Evolutionary conservation across 2,329 filamentous ascomycete genomes (phyloP).

Genomic region (Xylariaceae sp.): DNA sequence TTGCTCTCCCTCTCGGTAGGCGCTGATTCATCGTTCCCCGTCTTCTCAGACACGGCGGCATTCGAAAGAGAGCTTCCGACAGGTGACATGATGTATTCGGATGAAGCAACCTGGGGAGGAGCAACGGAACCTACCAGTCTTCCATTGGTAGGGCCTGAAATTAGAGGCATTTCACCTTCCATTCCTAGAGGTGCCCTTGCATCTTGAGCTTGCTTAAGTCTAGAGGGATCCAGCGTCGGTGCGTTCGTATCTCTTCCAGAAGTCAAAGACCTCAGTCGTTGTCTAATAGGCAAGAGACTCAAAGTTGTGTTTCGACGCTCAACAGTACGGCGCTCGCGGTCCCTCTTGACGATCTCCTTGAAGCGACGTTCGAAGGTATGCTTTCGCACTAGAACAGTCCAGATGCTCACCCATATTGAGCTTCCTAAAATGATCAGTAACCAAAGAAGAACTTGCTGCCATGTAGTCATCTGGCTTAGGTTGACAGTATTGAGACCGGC

Average conservation of each 20-base stretch:
- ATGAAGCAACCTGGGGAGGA: slow-evolving; percentile 7
- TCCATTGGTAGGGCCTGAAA: slow-evolving; percentile 22
- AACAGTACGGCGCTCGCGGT: slow-evolving; percentile 33
- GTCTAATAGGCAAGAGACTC: slow-evolving; percentile 26
- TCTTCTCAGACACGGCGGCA: neutral
- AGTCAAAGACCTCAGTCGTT: slow-evolving; percentile 21
- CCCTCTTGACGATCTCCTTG: slow-evolving; percentile 45
- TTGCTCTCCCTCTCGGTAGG: neutral
- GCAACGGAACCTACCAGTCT: slow-evolving; percentile 18
- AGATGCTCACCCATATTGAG: slow-evolving; percentile 60
- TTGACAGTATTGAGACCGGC: slow-evolving; percentile 60
- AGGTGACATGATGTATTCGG: too few relatives aligned
- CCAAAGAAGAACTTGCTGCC: slow-evolving; percentile 63
- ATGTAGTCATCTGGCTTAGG: slow-evolving; percentile 58
- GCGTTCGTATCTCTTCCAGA: slow-evolving; percentile 14
- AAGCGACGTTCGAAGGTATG: slow-evolving; percentile 60
- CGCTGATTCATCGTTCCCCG: neutral
- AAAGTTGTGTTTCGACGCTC: slow-evolving; percentile 21
- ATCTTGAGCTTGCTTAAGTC: neutral
- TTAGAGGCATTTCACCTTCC: slow-evolving; percentile 10
- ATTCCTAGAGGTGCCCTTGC: neutral
- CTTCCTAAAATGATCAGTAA: slow-evolving; percentile 60
- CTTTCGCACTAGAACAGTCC: slow-evolving; percentile 58
- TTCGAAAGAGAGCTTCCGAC: neutral
- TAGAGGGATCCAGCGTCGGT: slow-evolving; percentile 5